A percentile compares a stretch with the other conserved stretches of the same genome.
Conservation (phyloP, 768 basidiomycete species). For the Coprinopsis sp. region DNA sequence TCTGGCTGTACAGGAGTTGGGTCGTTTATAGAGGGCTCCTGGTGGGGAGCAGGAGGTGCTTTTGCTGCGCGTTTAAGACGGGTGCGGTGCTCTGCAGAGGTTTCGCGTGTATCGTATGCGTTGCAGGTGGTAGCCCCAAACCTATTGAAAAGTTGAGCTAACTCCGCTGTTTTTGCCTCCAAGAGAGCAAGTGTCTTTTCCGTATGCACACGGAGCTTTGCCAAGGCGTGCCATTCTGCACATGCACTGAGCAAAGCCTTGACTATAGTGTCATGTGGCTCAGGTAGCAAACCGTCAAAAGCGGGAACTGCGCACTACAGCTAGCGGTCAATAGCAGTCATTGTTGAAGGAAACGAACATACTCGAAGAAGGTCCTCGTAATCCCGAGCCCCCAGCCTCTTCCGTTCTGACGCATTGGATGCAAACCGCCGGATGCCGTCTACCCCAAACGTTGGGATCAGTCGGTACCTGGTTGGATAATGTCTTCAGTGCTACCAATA, state of each 20-base stretch:
- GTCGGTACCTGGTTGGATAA: constrained; percentile 18
- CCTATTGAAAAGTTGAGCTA: too few species aligned
- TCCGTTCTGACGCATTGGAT: constrained; percentile 25
- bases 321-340: background rate
- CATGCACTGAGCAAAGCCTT: constrained; percentile 22
- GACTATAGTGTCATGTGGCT: constrained; percentile 14
- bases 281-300: constrained; percentile 31
- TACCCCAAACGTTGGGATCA: constrained; percentile 22
- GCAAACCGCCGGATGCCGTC: constrained; percentile 27
- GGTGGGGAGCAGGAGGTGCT: too few species aligned
- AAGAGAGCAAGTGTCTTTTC: constrained; percentile 21
- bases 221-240: constrained; percentile 30
- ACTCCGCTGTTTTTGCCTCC: constrained; percentile 21
- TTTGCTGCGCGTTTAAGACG: too few species aligned
- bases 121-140: too few species aligned
- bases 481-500: constrained; percentile 27
- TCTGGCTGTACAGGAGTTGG: too few species aligned
- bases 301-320: constrained; percentile 32
- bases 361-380: constrained; percentile 38
- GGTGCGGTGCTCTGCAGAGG: too few species aligned
- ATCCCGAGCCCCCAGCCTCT: constrained; percentile 28
- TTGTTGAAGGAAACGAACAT: background rate
- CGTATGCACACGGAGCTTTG: constrained; percentile 29
- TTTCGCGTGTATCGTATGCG: too few species aligned
- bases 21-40: too few species aligned